Evolutionary conservation across 176 grass and related monocot species (phyloP), one percentile per base, ranked within the genome.

Genomic region (Hsuehochloa calcarea): DNA sequence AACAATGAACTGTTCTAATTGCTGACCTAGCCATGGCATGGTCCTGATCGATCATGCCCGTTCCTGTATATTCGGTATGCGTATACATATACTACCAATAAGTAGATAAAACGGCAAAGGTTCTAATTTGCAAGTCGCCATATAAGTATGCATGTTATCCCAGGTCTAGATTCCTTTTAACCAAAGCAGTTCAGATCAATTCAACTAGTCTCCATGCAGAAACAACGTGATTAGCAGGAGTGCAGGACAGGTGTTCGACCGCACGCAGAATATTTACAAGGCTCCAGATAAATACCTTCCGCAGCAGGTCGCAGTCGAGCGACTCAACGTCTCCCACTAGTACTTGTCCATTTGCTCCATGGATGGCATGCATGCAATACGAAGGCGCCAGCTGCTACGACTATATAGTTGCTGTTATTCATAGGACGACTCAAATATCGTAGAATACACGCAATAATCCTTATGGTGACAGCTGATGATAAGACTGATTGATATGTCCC

Each of bases 261-360:
- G 82, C 51, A 62, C 63, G 65, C 66, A 78, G 73, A 73, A 82
- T 82, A 71, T 77, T 4, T n/a, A 54, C 35, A 34, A 46, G 41
- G 64, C 37, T 55, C 65, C 78, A 56, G 10, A n/a, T 56, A 58
- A 37, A 65, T 78, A n/a, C 44, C 44, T 56, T 35, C 75, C 81
- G 34, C 51, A 31, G 70, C 82, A 56, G 81, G 88, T 90, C 79
- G 65, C 65, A 3, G 56, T 90, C 83, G 10, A 22, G 46, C 29
- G 4, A 45, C 72, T 41, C 80, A 65, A 71, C 81, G 26, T 73
- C 74, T 60, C 75, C 75, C 47, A 58, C 10, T n/a, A 58, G 20
- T 1, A 22, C 19, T 3, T 3, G 52, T 56, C 19, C 52, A 74
- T 15, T 70, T 40, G 66, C 60, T 26, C 13, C 37, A 34, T 62